phyloP scores from a whole-genome alignment of 78 protist species.

The Bodo saltans region DNA sequence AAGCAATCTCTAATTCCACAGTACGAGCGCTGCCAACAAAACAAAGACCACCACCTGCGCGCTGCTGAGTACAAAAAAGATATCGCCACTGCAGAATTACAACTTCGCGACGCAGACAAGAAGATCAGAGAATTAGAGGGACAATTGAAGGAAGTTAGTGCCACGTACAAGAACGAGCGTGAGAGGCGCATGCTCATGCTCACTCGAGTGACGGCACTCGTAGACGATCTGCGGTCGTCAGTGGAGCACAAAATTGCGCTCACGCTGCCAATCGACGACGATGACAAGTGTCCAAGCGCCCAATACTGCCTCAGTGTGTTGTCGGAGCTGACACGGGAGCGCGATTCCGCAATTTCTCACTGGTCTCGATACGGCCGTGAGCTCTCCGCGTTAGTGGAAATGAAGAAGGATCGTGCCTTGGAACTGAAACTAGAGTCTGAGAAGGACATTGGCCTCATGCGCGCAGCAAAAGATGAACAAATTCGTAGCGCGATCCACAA shows the following conservation, averaged over 20 bases:
- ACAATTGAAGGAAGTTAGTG: neutral
- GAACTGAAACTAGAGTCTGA: neutral
- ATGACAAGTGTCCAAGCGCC: neutral
- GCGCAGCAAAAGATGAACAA: neutral
- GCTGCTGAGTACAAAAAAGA: neutral
- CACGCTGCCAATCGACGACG: neutral
- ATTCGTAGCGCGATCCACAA: neutral
- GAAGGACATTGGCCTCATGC: neutral
- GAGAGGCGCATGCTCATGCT: neutral
- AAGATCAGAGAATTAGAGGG: neutral
- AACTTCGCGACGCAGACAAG: neutral
- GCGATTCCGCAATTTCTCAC: neutral
- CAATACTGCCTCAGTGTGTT: neutral
- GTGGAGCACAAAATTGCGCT: neutral
- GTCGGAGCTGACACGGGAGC: neutral
- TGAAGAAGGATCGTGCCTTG: neutral
- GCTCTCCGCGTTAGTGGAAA: neutral
- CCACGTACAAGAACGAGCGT: neutral
- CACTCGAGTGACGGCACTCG: neutral
- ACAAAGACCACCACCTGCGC: neutral
- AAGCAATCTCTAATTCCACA: neutral
- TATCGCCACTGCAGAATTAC: neutral
- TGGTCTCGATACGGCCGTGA: neutral
- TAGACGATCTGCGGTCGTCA: neutral
- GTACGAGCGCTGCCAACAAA: neutral